These are phyloP conservation scores for Mycena crocata DNA, from an alignment of 768 basidiomycete genomes.

Conservation along the genomic window DNA sequence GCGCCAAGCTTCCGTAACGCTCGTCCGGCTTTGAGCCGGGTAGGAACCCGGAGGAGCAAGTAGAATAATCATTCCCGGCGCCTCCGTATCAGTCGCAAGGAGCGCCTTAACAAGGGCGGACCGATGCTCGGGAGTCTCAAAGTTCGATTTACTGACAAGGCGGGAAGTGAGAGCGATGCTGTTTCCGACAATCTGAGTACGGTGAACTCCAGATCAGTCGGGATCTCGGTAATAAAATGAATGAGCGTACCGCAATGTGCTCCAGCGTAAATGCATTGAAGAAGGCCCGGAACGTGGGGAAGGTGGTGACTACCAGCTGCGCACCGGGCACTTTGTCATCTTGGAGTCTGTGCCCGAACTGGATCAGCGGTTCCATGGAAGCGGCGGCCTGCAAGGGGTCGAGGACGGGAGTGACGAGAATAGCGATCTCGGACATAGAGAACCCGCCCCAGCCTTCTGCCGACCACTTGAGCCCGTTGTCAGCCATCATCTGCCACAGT, in stretches of 20 bases:
- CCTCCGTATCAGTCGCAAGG: constrained; percentile 5
- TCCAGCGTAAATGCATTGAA: constrained; percentile 6
- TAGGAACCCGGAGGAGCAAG: constrained; percentile 44
- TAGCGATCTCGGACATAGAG: constrained; percentile 47
- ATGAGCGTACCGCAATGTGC: constrained; percentile 1
- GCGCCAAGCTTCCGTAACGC: constrained; percentile 58
- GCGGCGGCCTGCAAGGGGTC: constrained; percentile 47
- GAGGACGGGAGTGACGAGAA: constrained; percentile 57
- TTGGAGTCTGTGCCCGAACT: constrained; percentile 46
- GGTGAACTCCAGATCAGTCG: not conserved
- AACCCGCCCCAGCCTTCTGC: constrained; percentile 63
- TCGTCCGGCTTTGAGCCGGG: constrained; percentile 45
- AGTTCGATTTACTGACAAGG: not conserved
- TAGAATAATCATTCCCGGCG: constrained; percentile 51
- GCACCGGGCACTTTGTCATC: constrained; percentile 39
- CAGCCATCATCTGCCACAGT: constrained; percentile 50
- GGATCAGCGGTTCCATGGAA: constrained; percentile 55
- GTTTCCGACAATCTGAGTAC: not conserved
- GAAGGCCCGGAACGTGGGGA: constrained; percentile 50
- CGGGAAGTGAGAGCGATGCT: constrained; percentile 3
- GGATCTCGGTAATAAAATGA: not conserved
- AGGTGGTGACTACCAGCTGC: constrained; percentile 47
- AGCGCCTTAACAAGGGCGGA: not conserved
- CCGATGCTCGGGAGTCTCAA: not conserved
- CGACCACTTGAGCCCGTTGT: constrained; percentile 55